Evolutionary conservation across 495 filamentous ascomycete species (phyloP).

Genomic region (Cryomyces minteri): DNA sequence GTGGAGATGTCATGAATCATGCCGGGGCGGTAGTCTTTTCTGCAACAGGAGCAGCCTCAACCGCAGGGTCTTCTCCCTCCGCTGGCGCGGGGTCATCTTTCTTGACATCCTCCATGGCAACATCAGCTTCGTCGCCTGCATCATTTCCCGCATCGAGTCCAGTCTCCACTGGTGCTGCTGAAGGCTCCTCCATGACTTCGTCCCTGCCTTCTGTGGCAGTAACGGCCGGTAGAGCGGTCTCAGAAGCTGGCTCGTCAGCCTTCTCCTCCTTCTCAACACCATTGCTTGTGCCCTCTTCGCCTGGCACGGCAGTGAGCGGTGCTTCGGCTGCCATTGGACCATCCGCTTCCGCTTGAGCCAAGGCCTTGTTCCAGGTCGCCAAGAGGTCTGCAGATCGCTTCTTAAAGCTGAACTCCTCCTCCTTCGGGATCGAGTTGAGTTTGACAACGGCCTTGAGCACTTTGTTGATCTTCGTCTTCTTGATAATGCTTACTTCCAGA

Average conservation of each 20-base stretch:
- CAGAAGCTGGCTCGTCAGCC: conserved; percentile 2
- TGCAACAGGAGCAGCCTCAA: not conserved
- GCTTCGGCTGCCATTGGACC: conserved; percentile 21
- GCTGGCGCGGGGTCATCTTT: not conserved
- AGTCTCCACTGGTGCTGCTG: not conserved
- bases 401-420: conserved; percentile 75
- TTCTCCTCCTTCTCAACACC: conserved; percentile 4
- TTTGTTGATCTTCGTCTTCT: conserved; percentile 81
- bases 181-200: not conserved
- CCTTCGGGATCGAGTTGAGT: conserved; percentile 58
- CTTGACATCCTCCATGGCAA: conserved; percentile 1
- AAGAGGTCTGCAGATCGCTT: conserved; percentile 53
- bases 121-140: not conserved
- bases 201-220: not conserved
- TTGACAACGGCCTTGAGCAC: conserved; percentile 83
- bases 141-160: conserved; percentile 1
- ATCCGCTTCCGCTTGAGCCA: conserved; percentile 32
- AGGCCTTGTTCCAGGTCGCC: conserved; percentile 62
- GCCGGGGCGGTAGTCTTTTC: not conserved
- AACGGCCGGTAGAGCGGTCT: not conserved
- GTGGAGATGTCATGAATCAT: too few relatives aligned
- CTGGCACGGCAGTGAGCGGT: conserved; percentile 5
- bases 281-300: not conserved
- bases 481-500: conserved; percentile 71
- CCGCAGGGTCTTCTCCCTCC: not conserved